Percentiles rank a stretch among this genome's conserved stretches.
Conservation (phyloP, 768 basidiomycete genomes). For the Favolaschia claudopus region DNA sequence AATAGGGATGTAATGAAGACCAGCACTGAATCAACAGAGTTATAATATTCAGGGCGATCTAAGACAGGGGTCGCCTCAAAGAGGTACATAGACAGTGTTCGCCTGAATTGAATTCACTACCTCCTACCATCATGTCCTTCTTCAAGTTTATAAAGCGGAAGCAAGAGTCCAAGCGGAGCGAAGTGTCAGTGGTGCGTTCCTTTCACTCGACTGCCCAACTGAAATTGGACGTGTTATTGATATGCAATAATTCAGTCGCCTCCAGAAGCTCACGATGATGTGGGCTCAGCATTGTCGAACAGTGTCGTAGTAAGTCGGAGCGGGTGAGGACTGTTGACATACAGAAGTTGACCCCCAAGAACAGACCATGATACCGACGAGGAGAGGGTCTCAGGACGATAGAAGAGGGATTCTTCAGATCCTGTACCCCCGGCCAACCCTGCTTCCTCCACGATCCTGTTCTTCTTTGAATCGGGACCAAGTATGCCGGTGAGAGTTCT, state of each 20-base stretch:
- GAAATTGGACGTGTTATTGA: too few species aligned
- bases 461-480: background rate
- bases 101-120: too few species aligned
- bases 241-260: background rate
- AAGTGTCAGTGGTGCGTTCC: background rate
- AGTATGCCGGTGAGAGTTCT: slow-evolving; percentile 3
- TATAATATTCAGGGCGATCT: too few species aligned
- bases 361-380: slow-evolving; percentile 1
- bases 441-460: background rate
- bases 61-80: too few species aligned
- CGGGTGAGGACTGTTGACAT: background rate
- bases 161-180: background rate
- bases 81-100: too few species aligned
- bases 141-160: slow-evolving; percentile 11
- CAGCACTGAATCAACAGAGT: too few species aligned
- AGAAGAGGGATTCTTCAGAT: slow-evolving; percentile 9
- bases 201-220: too few species aligned
- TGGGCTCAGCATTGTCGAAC: background rate
- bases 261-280: background rate
- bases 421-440: slow-evolving; percentile 11
- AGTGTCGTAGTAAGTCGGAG: background rate
- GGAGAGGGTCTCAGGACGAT: slow-evolving; percentile 8
- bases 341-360: background rate
- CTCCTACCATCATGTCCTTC: too few species aligned
- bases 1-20: too few species aligned